Conservation (phyloP, 1,139 yeast species). For the Lodderomyces beijingensis region DNA sequence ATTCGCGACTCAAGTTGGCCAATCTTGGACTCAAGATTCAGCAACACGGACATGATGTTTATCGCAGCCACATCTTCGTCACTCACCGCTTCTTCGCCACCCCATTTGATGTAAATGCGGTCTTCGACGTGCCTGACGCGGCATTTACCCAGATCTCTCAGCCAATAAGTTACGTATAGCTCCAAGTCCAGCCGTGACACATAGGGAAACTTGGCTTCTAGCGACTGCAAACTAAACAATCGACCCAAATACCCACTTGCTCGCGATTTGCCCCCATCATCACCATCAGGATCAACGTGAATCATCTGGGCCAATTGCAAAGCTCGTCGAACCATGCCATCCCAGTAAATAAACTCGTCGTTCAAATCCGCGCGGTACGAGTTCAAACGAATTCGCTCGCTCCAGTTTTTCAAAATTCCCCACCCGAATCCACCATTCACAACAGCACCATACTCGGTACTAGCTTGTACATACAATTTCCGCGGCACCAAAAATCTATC, state of each 20-base stretch:
- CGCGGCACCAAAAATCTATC: conserved; percentile 21
- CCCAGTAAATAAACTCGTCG: conserved; percentile 27
- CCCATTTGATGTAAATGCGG: conserved; percentile 22
- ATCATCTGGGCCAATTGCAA: conserved; percentile 11
- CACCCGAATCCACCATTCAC: conserved; percentile 12
- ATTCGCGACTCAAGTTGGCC: conserved; percentile 20
- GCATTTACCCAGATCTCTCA: conserved; percentile 20
- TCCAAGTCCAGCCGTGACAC: conserved; percentile 19
- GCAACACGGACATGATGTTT: conserved; percentile 20
- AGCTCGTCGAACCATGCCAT: conserved; percentile 16
- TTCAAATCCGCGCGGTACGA: too few species aligned
- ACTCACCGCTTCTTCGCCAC: conserved; percentile 13
- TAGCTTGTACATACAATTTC: conserved; percentile 15
- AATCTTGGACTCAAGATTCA: conserved; percentile 18
- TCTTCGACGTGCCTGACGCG: conserved; percentile 12
- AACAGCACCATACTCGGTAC: conserved; percentile 11
- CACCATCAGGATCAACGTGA: conserved; percentile 15
- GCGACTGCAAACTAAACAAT: conserved; percentile 17
- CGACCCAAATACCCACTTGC: conserved; percentile 16
- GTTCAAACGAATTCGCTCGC: too few species aligned
- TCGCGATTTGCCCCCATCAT: too few species aligned
- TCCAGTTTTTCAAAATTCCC: conserved; percentile 16
- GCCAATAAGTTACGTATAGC: conserved; percentile 22
- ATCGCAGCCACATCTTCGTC: conserved; percentile 30
- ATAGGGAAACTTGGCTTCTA: conserved; percentile 14